Evolutionary conservation across 441 rosid genomes (phyloP).

Genomic region (Gossypium schwendimanii): DNA sequence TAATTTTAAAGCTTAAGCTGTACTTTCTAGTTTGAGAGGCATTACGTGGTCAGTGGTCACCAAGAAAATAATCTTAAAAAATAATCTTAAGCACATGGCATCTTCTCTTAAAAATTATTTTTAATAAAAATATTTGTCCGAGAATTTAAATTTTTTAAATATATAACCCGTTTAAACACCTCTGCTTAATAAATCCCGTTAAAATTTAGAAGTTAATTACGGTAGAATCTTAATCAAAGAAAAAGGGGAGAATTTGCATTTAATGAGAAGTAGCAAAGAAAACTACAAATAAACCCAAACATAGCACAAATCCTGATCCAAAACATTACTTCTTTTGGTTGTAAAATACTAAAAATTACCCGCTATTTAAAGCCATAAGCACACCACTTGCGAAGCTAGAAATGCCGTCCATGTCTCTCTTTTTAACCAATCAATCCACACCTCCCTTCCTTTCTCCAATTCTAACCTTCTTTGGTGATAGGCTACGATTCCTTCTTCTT

Average conservation of each 20-base stretch:
- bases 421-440: not conserved
- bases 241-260: not conserved
- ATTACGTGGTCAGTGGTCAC: no score
- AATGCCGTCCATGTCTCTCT: not conserved
- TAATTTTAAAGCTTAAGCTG: no score
- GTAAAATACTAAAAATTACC: not conserved
- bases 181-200: no score
- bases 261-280: not conserved
- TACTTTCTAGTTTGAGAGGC: no score
- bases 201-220: no score
- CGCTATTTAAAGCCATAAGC: not conserved
- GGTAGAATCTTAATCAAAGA: no score
- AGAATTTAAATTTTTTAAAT: no score
- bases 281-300: not conserved
- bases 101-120: no score
- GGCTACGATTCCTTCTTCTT: not conserved
- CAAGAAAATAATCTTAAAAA: no score
- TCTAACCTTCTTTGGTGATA: not conserved
- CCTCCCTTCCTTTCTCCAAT: not conserved
- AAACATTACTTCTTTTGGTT: not conserved
- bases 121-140: no score
- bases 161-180: no score
- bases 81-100: no score
- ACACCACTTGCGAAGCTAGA: not conserved
- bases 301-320: not conserved